Evolutionary conservation across 139 green algal genomes (phyloP), one percentile per base, ranked within the genome.

Genomic region (Penium margaritaceum): DNA sequence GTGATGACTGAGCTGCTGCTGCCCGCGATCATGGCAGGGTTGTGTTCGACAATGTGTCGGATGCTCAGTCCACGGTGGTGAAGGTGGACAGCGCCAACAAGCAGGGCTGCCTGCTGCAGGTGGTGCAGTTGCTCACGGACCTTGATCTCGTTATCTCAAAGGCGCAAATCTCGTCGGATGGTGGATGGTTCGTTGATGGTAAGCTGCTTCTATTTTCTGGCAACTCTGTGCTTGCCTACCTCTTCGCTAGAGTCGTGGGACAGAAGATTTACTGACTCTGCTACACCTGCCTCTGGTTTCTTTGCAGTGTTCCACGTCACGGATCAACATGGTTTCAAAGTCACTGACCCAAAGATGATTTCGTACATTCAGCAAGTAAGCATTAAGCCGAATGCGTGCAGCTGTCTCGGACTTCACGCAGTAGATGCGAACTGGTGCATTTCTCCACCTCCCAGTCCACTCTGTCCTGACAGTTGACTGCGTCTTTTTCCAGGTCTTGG

Each of bases 181-280:
- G 92, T 7, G 92, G 91, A 24, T 98, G 93, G 93, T 98, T 98
- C 73, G 88, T 97, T 1, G 93, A 98, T 72, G 92, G 70, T 79
- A 61, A 24, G 27, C 36, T 24, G 15, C 55, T 35, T 64, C 36
- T 9, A 5, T n/a, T 38, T 15, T 27, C 5, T 27, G 21, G 51
- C 29, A n/a, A n/a, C n/a, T n/a, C n/a, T n/a, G n/a, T n/a, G n/a
- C n/a, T n/a, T n/a, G n/a, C n/a, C n/a, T n/a, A n/a, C n/a, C n/a
- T n/a, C n/a, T n/a, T n/a, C n/a, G n/a, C n/a, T n/a, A n/a, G n/a
- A n/a, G n/a, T n/a, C n/a, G n/a, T n/a, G n/a, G n/a, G n/a, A n/a
- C n/a, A n/a, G n/a, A n/a, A n/a, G n/a, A n/a, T n/a, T n/a, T n/a
- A n/a, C n/a, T n/a, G n/a, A n/a, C n/a, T n/a, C n/a, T n/a, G n/a